Base-by-base conservation (phyloP, 768 basidiomycete genomes). In the Suillus placidus region DNA sequence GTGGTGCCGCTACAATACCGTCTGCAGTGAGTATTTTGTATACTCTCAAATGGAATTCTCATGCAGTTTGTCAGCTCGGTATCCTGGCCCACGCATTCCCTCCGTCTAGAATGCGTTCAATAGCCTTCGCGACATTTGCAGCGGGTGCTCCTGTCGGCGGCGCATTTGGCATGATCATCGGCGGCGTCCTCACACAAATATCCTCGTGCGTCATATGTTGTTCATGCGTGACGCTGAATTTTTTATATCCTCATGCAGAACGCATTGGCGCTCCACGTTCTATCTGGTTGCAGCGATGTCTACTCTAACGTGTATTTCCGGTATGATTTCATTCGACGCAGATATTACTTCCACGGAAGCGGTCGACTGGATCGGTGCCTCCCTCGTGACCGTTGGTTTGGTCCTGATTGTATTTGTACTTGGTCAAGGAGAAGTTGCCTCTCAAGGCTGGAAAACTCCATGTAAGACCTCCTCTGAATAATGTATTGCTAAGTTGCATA, bases 81-180 rank as follows among this genome's bases (percentile, higher is more conserved):
- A 95, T 93, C 65, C 82, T 97, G 43, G 94, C 94, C 0, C 84
- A 90, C 52, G 80, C 88, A 0, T 97, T 96, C 73, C 89, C 90
- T 8, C 82, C 85, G 0, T 89, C 89, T 0, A 80, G 80, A 14
- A 82, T 88, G 0, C 85, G 95, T 12, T 87, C 91, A 2, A 76
- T 87, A 0, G 95, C 93, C 0, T 97, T 96, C 66, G 86, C 95
- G 0, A 87, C 89, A 0, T 96, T 95, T 69, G 83, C 90, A 1
- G 92, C 93, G 0, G 95, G 95, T 35, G 92, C 91, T 1, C 94
- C 95, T 0, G 71, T 95, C 7, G 95, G 95, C 0, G 90, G 84
- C 0, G 90, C 86, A 0, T 77, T 94, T 18, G 94, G 95, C 1
- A 81, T 82, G 37, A 77, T 87, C 0, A 65, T 93, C 0, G 93